These are phyloP conservation scores for Proliferodiscus dingleyae DNA, from an alignment of 2,329 filamentous ascomycete genomes.

Conservation along the genomic window DNA sequence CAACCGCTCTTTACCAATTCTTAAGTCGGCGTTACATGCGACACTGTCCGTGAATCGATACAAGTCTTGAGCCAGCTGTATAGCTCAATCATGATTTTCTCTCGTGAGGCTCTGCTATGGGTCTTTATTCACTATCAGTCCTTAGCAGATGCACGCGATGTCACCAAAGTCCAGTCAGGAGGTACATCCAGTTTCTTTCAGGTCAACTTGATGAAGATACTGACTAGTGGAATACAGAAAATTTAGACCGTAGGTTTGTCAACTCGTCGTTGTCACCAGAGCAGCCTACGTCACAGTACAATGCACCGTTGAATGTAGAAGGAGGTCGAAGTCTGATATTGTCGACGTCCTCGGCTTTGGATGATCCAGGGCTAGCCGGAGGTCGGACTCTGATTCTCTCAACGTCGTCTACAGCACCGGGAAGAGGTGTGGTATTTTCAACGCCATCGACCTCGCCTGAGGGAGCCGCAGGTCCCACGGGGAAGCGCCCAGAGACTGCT, in stretches of 20 bases:
- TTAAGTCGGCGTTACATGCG: constrained; percentile 7
- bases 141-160: constrained; percentile 5
- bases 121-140: constrained; percentile 9
- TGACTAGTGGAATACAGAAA: background rate
- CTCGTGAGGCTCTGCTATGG: constrained; percentile 11
- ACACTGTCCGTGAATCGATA: background rate
- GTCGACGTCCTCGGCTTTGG: too few relatives aligned
- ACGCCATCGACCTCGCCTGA: too few relatives aligned
- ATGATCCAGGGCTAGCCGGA: too few relatives aligned
- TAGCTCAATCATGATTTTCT: constrained; percentile 14
- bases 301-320: too few relatives aligned
- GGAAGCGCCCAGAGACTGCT: too few relatives aligned
- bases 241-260: background rate
- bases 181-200: constrained; percentile 6
- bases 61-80: background rate
- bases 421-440: too few relatives aligned
- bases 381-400: too few relatives aligned
- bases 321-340: too few relatives aligned
- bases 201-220: background rate
- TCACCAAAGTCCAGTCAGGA: background rate
- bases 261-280: constrained; percentile 3
- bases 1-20: constrained; percentile 10
- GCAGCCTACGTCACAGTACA: too few relatives aligned
- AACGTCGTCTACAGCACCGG: too few relatives aligned
- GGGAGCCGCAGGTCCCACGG: too few relatives aligned